Percentiles rank a stretch among this genome's conserved stretches.
Conservation (phyloP, 1,284 basidiomycete species). For the Lentinula novae-zelandiae region DNA sequence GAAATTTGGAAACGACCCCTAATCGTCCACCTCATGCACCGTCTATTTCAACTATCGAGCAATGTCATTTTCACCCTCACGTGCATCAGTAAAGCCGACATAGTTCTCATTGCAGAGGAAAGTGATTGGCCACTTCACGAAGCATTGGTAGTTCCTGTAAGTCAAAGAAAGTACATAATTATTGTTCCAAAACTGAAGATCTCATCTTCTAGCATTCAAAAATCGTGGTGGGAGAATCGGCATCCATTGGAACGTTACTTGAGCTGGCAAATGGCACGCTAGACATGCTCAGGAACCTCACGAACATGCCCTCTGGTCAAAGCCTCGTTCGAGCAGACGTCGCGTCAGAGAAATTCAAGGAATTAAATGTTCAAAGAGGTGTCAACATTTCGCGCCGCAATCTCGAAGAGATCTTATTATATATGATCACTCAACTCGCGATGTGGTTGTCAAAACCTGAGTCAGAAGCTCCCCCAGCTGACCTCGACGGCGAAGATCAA, state of each 20-base stretch:
- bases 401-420: slow-evolving; percentile 71
- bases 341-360: slow-evolving; percentile 31
- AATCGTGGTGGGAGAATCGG: slow-evolving; percentile 71
- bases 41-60: slow-evolving; percentile 65
- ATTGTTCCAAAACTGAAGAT: slow-evolving; percentile 12
- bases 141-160: slow-evolving; percentile 70
- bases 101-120: slow-evolving; percentile 59
- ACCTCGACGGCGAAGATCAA: slow-evolving; percentile 40
- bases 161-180: slow-evolving; percentile 27
- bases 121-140: slow-evolving; percentile 70
- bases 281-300: slow-evolving; percentile 63
- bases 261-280: slow-evolving; percentile 72
- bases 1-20: slow-evolving; percentile 68
- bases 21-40: slow-evolving; percentile 64
- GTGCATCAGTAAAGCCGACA: slow-evolving; percentile 66
- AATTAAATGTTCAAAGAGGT: slow-evolving; percentile 56
- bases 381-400: slow-evolving; percentile 52
- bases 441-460: slow-evolving; percentile 73
- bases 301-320: slow-evolving; percentile 53
- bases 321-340: slow-evolving; percentile 34
- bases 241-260: slow-evolving; percentile 75
- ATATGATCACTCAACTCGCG: slow-evolving; percentile 72
- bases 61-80: slow-evolving; percentile 70
- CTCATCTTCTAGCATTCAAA: slow-evolving; percentile 61
- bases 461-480: slow-evolving; percentile 41